Conservation (phyloP, 164 flowering plant species). For the Nymphaea thermarum region DNA sequence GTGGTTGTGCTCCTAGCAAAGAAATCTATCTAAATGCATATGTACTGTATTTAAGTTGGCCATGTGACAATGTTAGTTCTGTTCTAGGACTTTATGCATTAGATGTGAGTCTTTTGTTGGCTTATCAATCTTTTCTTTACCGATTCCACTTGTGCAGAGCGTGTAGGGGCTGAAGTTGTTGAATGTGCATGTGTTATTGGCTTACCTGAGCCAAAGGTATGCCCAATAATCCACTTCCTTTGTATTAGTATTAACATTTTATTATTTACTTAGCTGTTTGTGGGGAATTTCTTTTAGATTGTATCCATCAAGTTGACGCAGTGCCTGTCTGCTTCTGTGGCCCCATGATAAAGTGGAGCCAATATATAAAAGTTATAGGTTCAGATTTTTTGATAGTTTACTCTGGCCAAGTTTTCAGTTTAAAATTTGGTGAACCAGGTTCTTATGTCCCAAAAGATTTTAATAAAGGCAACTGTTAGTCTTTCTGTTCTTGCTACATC, state of each 20-base stretch:
- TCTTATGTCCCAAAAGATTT: too few relatives aligned
- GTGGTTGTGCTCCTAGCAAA: not conserved
- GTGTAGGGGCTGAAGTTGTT: slow-evolving; percentile 72
- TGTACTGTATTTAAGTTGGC: not conserved
- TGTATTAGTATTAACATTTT: not conserved
- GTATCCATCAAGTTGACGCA: too few relatives aligned
- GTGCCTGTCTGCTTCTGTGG: too few relatives aligned
- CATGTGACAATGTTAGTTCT: not conserved
- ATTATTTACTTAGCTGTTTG: not conserved
- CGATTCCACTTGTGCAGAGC: slow-evolving; percentile 31
- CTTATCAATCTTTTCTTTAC: not conserved
- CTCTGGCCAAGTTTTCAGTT: too few relatives aligned
- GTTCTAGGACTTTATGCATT: not conserved
- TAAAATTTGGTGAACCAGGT: too few relatives aligned
- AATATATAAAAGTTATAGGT: too few relatives aligned
- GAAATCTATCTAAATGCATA: not conserved
- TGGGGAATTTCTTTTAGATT: too few relatives aligned
- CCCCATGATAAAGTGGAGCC: not conserved
- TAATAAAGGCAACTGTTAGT: too few relatives aligned
- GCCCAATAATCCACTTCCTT: not conserved
- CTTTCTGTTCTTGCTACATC: too few relatives aligned
- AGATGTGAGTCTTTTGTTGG: not conserved
- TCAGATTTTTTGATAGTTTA: not conserved
- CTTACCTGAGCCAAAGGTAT: slow-evolving; percentile 63
- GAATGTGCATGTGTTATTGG: slow-evolving; percentile 95